Evolutionary conservation across 2,329 filamentous ascomycete genomes (phyloP), one percentile per base, ranked within the genome.

Genomic region (Claviceps sorghi): DNA sequence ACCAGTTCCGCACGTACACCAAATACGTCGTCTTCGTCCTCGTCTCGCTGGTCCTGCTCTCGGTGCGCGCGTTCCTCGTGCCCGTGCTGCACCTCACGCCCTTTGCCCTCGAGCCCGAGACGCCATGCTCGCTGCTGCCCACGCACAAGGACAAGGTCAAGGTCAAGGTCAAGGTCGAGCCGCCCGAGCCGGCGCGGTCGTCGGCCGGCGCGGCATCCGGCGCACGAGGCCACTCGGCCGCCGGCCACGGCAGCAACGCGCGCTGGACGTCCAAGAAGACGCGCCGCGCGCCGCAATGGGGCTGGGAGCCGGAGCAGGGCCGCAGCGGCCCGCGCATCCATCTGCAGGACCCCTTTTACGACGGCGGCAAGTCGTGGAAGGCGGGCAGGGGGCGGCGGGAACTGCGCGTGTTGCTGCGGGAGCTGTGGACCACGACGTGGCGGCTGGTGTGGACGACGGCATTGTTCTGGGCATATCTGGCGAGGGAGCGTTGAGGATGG

Each of bases 1-100:
- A 91, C 65, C 89, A 96, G 66, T 73, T 96, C 11, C 78, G 78
- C 49, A 90, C 89, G 7, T 95, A 91, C 67, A 80, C 93, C 55
- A 78, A 79, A 53, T 98, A 98, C 63, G 79, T 74, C 36, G 70
- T 77, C 30, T 72, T 93, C 17, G 71, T 84, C 1, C 73, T 75
- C 21, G 58, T 80, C 5, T 74, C 71, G 22, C 45, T 82, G 13
- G 61, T 76, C 15, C 55, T 76, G 4, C 70, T 84, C 7, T 64
- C 70, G 45, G 65, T 76, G 8, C 72, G 80, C 19, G 77, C 80
- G 5, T 67, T 82, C 44, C 69, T 84, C 36, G 73, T 82, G 8
- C 77, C 79, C 2, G 61, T 77, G 8, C 67, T 82, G 3, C 69
- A 71, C 53, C 69, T 82, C 26, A 69, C 68, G 6, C 73, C 72